These are phyloP conservation scores for Aureobasidium sp. DNA, from an alignment of 2,329 filamentous ascomycete genomes.

Conservation along the genomic window DNA sequence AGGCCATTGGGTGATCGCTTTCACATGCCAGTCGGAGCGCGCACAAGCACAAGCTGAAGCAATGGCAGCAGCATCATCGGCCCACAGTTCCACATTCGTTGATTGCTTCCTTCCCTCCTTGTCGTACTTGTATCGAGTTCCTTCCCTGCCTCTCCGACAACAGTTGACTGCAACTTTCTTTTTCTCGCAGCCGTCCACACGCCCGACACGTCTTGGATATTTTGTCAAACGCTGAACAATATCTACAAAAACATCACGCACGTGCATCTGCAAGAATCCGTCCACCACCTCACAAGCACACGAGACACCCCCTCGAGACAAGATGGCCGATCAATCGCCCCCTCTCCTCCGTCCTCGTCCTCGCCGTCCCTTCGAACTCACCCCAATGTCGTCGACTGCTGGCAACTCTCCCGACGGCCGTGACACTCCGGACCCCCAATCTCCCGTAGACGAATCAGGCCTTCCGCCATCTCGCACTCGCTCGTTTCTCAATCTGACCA, in stretches of 20 bases:
- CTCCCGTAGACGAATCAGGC: conserved; percentile 16
- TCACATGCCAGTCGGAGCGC: not conserved
- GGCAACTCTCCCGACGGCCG: conserved; percentile 19
- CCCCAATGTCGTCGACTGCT: conserved; percentile 34
- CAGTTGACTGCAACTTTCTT: not conserved
- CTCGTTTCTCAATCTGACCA: conserved; percentile 77
- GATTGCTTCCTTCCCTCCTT: not conserved
- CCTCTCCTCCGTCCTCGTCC: conserved; percentile 52
- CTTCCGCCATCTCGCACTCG: conserved; percentile 54
- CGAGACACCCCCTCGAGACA: not conserved
- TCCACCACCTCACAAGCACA: not conserved
- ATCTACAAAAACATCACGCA: not conserved
- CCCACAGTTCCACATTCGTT: not conserved
- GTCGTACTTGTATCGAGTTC: not conserved
- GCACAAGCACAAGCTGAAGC: not conserved
- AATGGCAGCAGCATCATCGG: not conserved
- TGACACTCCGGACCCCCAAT: conserved; percentile 18
- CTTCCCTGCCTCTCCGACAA: not conserved
- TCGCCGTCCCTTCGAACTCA: conserved; percentile 60
- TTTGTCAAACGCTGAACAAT: not conserved
- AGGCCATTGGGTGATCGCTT: not conserved
- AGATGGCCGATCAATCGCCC: conserved; percentile 11
- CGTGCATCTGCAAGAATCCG: not conserved
- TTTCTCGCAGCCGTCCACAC: not conserved
- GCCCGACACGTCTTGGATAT: not conserved